Evolutionary conservation across 2,329 filamentous ascomycete species (phyloP).

Genomic region (Ampelomyces quisqualis): DNA sequence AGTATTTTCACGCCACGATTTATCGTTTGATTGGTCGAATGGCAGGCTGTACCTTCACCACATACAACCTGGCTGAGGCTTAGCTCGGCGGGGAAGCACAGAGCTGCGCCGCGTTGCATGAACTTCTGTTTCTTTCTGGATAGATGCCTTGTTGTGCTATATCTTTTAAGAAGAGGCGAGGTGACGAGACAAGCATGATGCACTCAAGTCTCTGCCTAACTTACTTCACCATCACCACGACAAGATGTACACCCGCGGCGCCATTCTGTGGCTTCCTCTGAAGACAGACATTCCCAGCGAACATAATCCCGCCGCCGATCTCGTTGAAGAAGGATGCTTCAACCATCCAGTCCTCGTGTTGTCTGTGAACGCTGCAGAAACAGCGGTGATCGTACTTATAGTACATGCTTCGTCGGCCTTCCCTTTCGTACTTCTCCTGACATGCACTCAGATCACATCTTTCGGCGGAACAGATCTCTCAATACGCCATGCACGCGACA

Average conservation of each 20-base stretch:
- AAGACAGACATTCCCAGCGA: not conserved
- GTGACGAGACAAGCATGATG: too few species aligned
- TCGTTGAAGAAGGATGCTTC: constrained; percentile 4
- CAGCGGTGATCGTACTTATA: constrained; percentile 1
- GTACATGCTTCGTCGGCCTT: not conserved
- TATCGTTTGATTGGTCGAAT: not conserved
- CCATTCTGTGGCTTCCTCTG: constrained; percentile 4
- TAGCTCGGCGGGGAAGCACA: not conserved
- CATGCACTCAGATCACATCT: constrained; percentile 1
- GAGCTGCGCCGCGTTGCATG: not conserved
- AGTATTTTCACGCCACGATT: not conserved
- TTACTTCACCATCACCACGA: too few species aligned
- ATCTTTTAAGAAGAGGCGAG: too few species aligned
- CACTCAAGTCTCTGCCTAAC: too few species aligned
- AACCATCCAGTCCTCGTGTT: constrained; percentile 4
- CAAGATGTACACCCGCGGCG: not conserved
- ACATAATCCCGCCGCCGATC: not conserved
- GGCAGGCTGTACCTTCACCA: not conserved
- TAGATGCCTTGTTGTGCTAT: too few species aligned
- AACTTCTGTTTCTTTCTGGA: too few species aligned
- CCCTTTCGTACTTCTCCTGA: not conserved
- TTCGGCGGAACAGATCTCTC: constrained; percentile 2
- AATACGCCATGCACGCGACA: not conserved
- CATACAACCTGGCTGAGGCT: not conserved
- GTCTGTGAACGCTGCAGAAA: not conserved